These are phyloP conservation scores for Dactylis glomerata DNA, from an alignment of 176 grass and related monocot species.

Conservation along the genomic window DNA sequence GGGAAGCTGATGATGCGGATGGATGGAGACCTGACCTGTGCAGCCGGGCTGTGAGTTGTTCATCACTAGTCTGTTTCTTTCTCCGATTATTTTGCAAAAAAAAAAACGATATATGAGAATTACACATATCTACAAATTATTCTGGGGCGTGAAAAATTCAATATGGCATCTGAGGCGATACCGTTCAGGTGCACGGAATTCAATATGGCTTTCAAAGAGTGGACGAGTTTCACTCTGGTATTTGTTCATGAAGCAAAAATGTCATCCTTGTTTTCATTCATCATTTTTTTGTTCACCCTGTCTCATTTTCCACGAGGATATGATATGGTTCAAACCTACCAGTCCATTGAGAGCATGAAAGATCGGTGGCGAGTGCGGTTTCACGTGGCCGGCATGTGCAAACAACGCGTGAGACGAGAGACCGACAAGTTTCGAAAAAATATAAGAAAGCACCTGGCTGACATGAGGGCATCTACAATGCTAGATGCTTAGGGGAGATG, in stretches of 20 bases:
- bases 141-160: background rate
- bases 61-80: background rate
- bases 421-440: background rate
- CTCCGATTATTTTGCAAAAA: background rate
- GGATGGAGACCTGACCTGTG: background rate
- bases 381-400: constrained; percentile 48
- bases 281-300: background rate
- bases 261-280: background rate
- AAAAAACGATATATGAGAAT: background rate
- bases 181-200: too few species aligned
- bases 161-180: too few species aligned
- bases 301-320: background rate
- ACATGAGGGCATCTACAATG: background rate
- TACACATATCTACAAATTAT: background rate
- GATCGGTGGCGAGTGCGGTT: background rate
- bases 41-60: background rate
- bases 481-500: too few species aligned
- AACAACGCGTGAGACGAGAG: constrained; percentile 16
- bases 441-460: background rate
- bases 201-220: background rate
- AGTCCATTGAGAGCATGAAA: background rate
- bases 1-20: background rate
- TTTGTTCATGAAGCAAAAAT: background rate
- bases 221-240: background rate
- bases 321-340: background rate